Percentiles rank a stretch among this genome's conserved stretches.
Evolutionary conservation across 805 yeast species (phyloP).

Genomic region (Metschnikowia peoriensis): DNA sequence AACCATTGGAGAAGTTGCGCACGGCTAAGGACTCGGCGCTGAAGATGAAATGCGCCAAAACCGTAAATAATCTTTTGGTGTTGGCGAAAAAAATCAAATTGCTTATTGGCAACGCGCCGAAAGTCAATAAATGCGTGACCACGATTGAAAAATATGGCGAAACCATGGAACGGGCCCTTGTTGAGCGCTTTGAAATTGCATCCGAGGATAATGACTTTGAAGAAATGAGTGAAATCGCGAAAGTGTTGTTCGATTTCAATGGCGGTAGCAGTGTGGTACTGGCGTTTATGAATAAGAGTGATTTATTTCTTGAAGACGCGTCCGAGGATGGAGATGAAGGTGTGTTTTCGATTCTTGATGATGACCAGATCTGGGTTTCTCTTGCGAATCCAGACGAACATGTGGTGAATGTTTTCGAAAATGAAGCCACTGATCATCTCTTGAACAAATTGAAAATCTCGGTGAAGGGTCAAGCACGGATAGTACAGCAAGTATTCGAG

Average conservation of each 20-base stretch:
- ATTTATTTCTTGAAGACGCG: constrained; percentile 56
- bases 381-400: constrained; percentile 56
- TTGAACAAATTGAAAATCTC: constrained; percentile 54
- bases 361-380: constrained; percentile 55
- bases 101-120: constrained; percentile 39
- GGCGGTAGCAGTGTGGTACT: constrained; percentile 82
- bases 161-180: constrained; percentile 66
- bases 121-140: constrained; percentile 34
- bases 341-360: constrained; percentile 32
- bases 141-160: constrained; percentile 72
- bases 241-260: constrained; percentile 72
- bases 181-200: constrained; percentile 71
- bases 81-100: constrained; percentile 61
- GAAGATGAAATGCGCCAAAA: constrained; percentile 63
- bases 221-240: constrained; percentile 75
- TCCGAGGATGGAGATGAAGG: constrained; percentile 23
- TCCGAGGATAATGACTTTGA: constrained; percentile 64
- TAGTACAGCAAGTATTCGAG: constrained; percentile 71
- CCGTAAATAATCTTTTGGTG: constrained; percentile 61
- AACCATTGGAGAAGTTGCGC: constrained; percentile 58
- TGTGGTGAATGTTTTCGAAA: constrained; percentile 44
- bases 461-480: constrained; percentile 67
- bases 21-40: constrained; percentile 48
- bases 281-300: constrained; percentile 77
- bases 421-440: constrained; percentile 49